Conservation (phyloP, 2,329 filamentous ascomycete species). For the Dactylonectria estremocensis region DNA sequence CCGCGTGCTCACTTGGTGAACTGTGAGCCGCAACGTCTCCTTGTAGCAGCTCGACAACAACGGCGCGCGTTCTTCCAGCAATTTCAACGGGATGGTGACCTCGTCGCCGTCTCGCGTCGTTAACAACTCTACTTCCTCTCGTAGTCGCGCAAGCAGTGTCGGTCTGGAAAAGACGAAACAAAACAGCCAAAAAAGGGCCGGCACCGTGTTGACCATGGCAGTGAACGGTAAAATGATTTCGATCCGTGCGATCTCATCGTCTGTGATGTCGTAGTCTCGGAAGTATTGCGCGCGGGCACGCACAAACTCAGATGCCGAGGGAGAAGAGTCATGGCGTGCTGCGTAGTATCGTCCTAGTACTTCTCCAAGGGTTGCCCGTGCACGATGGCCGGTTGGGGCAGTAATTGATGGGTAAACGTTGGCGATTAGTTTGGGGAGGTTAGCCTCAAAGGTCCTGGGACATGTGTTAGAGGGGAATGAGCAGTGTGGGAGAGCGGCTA, state of each 20-base stretch:
- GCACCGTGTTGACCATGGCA: conserved; percentile 55
- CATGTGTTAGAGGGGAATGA: background rate
- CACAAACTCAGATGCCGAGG: conserved; percentile 1
- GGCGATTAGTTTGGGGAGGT: conserved; percentile 7
- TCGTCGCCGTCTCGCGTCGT: conserved; percentile 9
- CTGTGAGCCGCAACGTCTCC: conserved; percentile 59
- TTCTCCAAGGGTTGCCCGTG: background rate
- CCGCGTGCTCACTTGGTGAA: conserved; percentile 55
- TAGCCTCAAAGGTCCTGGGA: background rate
- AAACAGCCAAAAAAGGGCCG: conserved; percentile 55
- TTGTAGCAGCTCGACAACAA: conserved; percentile 53
- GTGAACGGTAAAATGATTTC: conserved; percentile 49
- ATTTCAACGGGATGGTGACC: conserved; percentile 51
- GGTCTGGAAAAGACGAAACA: conserved; percentile 49
- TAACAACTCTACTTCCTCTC: conserved; percentile 48
- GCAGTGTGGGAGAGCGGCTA: no score
- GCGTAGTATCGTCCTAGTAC: conserved; percentile 10
- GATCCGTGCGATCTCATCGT: conserved; percentile 3
- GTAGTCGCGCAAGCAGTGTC: conserved; percentile 47
- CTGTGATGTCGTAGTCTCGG: background rate
- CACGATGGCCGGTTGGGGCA: conserved; percentile 3
- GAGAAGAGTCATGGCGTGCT: background rate
- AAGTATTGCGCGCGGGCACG: background rate
- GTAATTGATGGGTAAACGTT: conserved; percentile 5
- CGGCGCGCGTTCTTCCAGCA: conserved; percentile 56